These are phyloP conservation scores for Phytophthora pluvialis DNA, from an alignment of 352 stramenopile species.

Conservation along the genomic window DNA sequence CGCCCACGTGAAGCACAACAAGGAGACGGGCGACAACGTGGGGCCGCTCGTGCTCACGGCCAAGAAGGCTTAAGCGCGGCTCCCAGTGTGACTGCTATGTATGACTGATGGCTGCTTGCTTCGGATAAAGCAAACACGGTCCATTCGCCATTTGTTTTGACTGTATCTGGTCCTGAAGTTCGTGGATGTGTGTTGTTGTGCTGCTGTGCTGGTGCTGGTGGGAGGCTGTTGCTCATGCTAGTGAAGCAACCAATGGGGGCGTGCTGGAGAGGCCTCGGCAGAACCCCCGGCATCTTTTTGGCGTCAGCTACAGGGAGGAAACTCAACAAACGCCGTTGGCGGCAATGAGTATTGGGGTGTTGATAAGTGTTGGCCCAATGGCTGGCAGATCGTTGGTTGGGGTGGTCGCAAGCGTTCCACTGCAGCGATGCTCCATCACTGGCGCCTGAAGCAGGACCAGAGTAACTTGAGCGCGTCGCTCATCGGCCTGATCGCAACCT, in stretches of 20 bases:
- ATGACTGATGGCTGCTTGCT: slow-evolving; percentile 33
- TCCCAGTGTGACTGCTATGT: slow-evolving; percentile 25
- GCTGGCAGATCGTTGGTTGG: background rate
- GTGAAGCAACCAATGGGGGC: slow-evolving; percentile 5
- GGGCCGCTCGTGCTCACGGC: slow-evolving; percentile 72
- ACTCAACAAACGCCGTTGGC: background rate
- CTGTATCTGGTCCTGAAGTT: background rate
- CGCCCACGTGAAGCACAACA: slow-evolving; percentile 88
- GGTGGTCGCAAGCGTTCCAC: background rate
- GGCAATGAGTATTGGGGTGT: background rate
- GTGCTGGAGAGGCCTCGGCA: slow-evolving; percentile 1
- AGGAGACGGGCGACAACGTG: slow-evolving; percentile 86
- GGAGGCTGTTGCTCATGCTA: slow-evolving; percentile 10
- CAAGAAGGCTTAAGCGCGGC: slow-evolving; percentile 46
- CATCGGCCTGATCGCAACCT: background rate
- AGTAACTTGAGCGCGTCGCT: background rate
- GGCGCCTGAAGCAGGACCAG: background rate
- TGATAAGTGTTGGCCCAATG: background rate
- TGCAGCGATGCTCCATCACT: slow-evolving; percentile 3
- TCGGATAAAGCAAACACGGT: slow-evolving; percentile 35
- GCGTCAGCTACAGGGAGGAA: background rate
- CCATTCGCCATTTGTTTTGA: slow-evolving; percentile 6
- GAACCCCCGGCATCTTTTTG: background rate
- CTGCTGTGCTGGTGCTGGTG: background rate
- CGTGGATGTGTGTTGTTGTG: slow-evolving; percentile 6